A percentile compares a stretch with the other conserved stretches of the same genome.
Evolutionary conservation across 1,139 yeast species (phyloP).

Genomic region (Kurtzmaniella quercitrusa): DNA sequence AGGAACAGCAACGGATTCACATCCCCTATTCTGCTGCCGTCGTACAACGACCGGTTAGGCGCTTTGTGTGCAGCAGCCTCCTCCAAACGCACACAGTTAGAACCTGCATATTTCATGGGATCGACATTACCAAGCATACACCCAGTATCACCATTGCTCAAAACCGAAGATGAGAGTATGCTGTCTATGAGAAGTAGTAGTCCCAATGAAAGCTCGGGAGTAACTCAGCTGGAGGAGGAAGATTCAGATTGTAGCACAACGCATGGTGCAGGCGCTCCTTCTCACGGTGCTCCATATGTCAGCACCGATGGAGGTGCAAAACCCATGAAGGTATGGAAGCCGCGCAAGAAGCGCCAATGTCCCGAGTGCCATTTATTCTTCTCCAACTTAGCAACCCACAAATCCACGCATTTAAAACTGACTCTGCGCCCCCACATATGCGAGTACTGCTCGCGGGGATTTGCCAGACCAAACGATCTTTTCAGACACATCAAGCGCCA

Average conservation of each 20-base stretch:
- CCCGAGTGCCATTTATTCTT: constrained; percentile 74
- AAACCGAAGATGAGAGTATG: background rate
- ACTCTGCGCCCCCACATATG: constrained; percentile 77
- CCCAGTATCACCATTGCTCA: constrained; percentile 1
- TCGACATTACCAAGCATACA: background rate
- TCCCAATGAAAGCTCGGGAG: background rate
- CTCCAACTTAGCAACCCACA: constrained; percentile 81
- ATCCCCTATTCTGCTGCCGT: constrained; percentile 8
- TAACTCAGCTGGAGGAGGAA: background rate
- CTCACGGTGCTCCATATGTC: background rate
- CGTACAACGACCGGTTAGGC: constrained; percentile 6
- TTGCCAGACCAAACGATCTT: constrained; percentile 83
- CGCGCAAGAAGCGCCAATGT: constrained; percentile 78
- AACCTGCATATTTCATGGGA: constrained; percentile 5
- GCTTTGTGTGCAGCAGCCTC: constrained; percentile 7
- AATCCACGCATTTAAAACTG: constrained; percentile 73
- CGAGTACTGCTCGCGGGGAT: constrained; percentile 73
- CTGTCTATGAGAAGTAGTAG: background rate
- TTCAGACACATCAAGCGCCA: constrained; percentile 82
- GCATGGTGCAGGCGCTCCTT: background rate
- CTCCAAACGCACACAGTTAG: constrained; percentile 4
- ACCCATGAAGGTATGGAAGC: constrained; percentile 28
- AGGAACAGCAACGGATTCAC: background rate
- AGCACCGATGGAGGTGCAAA: constrained; percentile 2
- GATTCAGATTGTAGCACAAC: background rate